A percentile compares a stretch with the other conserved stretches of the same genome.
Conservation (phyloP, 352 stramenopile genomes). For the Phytophthora hibernalis region DNA sequence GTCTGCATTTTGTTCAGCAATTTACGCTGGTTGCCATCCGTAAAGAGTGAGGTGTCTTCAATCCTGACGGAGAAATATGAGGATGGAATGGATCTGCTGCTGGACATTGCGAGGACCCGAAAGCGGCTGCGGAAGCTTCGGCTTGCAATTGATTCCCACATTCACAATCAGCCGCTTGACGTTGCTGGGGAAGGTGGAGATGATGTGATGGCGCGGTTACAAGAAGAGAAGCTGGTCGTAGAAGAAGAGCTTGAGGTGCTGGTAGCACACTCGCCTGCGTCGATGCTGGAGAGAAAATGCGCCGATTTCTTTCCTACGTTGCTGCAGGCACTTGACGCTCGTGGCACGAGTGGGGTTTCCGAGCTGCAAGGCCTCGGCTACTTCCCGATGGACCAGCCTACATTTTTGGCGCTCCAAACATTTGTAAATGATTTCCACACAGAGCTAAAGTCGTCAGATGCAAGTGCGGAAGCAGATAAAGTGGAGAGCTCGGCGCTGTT, state of each 20-base stretch:
- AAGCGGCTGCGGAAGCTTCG: constrained; percentile 58
- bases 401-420: constrained; percentile 60
- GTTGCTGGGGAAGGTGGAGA: constrained; percentile 5
- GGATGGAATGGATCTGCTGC: constrained; percentile 66
- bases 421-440: constrained; percentile 54
- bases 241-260: constrained; percentile 41
- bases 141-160: constrained; percentile 32
- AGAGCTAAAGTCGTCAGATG: constrained; percentile 26
- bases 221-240: constrained; percentile 18
- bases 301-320: constrained; percentile 53
- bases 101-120: constrained; percentile 40
- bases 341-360: constrained; percentile 42
- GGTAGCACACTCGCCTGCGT: constrained; percentile 40
- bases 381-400: constrained; percentile 57
- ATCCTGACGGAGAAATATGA: constrained; percentile 2
- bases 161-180: constrained; percentile 19
- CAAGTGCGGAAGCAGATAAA: background rate
- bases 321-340: constrained; percentile 43
- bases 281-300: constrained; percentile 38
- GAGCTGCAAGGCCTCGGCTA: constrained; percentile 56
- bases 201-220: constrained; percentile 11
- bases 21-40: constrained; percentile 28
- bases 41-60: background rate
- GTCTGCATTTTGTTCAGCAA: constrained; percentile 26
- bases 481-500: constrained; percentile 47